These are phyloP conservation scores for Ceriops zippeliana DNA, from an alignment of 345 rosid species.

Conservation along the genomic window DNA sequence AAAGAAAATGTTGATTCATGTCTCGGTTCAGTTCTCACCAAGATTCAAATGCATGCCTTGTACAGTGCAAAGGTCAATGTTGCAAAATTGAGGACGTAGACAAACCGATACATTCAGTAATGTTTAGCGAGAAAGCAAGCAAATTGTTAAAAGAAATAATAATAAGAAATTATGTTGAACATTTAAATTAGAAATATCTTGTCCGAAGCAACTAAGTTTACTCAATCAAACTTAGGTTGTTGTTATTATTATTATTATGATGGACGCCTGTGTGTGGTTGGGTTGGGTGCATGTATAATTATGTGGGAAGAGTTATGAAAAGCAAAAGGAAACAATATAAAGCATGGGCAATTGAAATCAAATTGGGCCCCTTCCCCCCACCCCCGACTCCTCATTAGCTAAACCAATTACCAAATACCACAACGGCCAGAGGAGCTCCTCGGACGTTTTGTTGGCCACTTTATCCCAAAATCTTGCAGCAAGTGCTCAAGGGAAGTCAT, in stretches of 20 bases:
- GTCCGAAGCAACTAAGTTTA: no score
- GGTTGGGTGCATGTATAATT: neutral
- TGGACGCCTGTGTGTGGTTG: neutral
- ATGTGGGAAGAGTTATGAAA: neutral
- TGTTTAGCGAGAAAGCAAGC: no score
- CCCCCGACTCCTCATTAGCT: neutral
- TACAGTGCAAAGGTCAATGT: no score
- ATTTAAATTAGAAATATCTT: no score
- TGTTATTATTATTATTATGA: no score
- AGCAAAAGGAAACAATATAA: neutral
- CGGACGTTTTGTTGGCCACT: constrained; percentile 5
- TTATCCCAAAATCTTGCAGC: neutral
- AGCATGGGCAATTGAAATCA: constrained; percentile 4
- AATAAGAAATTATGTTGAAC: no score
- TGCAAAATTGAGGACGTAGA: no score
- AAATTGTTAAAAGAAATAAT: no score
- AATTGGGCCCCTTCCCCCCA: neutral
- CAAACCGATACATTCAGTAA: no score
- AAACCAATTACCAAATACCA: neutral
- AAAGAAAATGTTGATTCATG: neutral
- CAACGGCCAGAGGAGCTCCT: neutral
- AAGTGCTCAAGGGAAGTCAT: neutral
- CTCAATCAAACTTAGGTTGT: no score
- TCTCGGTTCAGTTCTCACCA: neutral
- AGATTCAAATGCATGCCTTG: neutral